These are phyloP conservation scores for Primulina eburnea DNA, from an alignment of 257 asterid genomes.

Conservation along the genomic window DNA sequence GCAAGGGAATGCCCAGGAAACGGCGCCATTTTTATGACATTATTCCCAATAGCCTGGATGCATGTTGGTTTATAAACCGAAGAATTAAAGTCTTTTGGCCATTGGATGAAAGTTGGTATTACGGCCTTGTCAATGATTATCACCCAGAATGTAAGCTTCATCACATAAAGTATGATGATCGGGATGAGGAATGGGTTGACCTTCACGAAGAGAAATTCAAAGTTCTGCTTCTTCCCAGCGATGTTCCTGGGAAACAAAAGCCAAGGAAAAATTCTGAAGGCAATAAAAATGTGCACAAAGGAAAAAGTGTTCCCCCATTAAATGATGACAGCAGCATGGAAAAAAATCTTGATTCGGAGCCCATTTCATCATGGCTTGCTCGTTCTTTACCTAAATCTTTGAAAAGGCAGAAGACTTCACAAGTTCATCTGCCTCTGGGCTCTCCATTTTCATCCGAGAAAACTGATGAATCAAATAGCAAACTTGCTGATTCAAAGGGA, in stretches of 20 bases:
- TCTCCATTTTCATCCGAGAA: conserved; percentile 42
- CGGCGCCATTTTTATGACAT: conserved; percentile 95
- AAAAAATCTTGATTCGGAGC: conserved; percentile 69
- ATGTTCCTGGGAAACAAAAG: conserved; percentile 60
- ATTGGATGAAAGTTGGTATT: conserved; percentile 91
- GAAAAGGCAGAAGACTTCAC: conserved; percentile 48
- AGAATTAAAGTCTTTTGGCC: conserved; percentile 94
- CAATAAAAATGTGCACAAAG: conserved; percentile 31
- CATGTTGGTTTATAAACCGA: conserved; percentile 64
- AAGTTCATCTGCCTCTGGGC: conserved; percentile 33
- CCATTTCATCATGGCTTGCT: conserved; percentile 87
- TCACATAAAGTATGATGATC: conserved; percentile 84
- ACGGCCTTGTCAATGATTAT: conserved; percentile 75
- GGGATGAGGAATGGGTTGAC: conserved; percentile 94
- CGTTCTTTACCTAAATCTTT: conserved; percentile 57
- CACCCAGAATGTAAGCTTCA: conserved; percentile 73
- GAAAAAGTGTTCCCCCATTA: conserved; percentile 36
- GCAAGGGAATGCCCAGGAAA: conserved; percentile 59
- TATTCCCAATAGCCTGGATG: conserved; percentile 57
- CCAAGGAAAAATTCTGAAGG: conserved; percentile 33
- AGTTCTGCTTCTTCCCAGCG: conserved; percentile 85
- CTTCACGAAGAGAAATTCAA: conserved; percentile 82
- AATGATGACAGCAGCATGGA: conserved; percentile 45
- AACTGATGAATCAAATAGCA: conserved; percentile 36
- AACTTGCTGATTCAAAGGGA: conserved; percentile 30